These are phyloP conservation scores for Dactylis glomerata DNA, from an alignment of 176 grass and related monocot species.

Conservation along the genomic window DNA sequence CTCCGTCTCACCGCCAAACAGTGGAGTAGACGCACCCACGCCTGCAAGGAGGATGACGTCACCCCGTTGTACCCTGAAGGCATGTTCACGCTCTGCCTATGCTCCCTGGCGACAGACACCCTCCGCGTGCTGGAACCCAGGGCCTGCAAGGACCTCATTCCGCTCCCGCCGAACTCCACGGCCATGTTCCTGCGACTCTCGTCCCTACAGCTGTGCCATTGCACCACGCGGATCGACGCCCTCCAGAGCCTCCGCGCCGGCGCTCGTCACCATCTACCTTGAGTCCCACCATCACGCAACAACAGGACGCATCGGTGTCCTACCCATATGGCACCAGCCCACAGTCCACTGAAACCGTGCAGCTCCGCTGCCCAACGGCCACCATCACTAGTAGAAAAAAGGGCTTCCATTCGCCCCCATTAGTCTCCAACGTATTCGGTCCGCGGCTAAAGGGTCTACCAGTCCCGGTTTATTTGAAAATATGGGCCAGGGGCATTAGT, in stretches of 20 bases:
- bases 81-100: not conserved
- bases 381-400: not conserved
- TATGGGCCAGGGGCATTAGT: too few relatives aligned
- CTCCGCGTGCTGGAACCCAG: not conserved
- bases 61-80: not conserved
- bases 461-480: too few relatives aligned
- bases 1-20: not conserved
- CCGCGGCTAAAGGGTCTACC: too few relatives aligned
- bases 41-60: not conserved
- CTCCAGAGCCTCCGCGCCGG: not conserved
- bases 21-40: too few relatives aligned
- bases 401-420: not conserved
- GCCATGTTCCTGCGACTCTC: not conserved
- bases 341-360: too few relatives aligned
- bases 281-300: not conserved
- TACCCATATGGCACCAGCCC: too few relatives aligned
- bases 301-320: too few relatives aligned
- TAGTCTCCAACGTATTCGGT: too few relatives aligned
- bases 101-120: not conserved
- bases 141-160: not conserved
- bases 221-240: not conserved
- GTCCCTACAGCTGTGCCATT: not conserved
- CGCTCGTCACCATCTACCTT: not conserved
- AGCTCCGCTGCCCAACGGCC: not conserved
- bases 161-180: not conserved